Conservation (phyloP, 176 grass and related monocot species). For the Themeda triandra region DNA sequence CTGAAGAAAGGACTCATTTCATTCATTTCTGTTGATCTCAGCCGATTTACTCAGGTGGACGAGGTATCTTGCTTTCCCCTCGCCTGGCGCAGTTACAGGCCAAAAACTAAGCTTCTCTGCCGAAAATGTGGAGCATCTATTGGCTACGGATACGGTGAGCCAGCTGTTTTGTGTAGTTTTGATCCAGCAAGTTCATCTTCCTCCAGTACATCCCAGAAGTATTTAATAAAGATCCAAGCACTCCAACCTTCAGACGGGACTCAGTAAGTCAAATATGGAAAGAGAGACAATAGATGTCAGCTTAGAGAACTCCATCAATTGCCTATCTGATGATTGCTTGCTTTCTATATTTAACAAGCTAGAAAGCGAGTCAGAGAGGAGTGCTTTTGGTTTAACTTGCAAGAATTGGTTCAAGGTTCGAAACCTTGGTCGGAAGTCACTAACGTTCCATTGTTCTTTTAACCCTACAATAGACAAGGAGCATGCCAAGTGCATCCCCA, state of each 20-base stretch:
- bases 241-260: constrained; percentile 41
- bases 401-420: constrained; percentile 76
- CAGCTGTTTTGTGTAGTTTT: constrained; percentile 61
- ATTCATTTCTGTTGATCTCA: constrained; percentile 60
- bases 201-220: constrained; percentile 45
- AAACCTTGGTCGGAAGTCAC: constrained; percentile 60
- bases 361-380: constrained; percentile 48
- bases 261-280: constrained; percentile 37
- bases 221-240: constrained; percentile 64
- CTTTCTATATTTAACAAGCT: constrained; percentile 65
- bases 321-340: constrained; percentile 74
- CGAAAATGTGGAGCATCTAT: constrained; percentile 56
- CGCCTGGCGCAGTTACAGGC: constrained; percentile 42
- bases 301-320: constrained; percentile 22
- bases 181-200: constrained; percentile 49
- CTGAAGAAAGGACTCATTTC: constrained; percentile 57
- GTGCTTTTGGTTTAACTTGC: constrained; percentile 87
- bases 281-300: constrained; percentile 33
- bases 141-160: constrained; percentile 51
- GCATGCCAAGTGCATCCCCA: constrained; percentile 53
- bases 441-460: constrained; percentile 63
- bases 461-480: constrained; percentile 57
- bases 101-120: constrained; percentile 71
- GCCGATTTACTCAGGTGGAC: constrained; percentile 64
- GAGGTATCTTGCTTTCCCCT: constrained; percentile 52